A percentile compares a stretch with the other conserved stretches of the same genome.
Evolutionary conservation across 352 stramenopile genomes (phyloP).

Genomic region (Albugo laibachii): DNA sequence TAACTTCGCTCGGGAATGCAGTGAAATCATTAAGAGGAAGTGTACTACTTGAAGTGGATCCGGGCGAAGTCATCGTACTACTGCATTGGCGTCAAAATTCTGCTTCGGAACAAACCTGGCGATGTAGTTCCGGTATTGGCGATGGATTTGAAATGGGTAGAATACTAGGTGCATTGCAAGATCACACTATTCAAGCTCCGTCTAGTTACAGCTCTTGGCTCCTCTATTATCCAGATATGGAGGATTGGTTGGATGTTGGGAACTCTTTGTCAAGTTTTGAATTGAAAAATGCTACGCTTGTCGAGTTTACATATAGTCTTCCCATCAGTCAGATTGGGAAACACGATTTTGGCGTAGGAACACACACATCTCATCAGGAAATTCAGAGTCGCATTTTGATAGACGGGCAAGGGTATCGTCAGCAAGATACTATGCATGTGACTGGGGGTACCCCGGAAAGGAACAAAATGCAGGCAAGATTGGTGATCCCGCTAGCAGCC

Average conservation of each 20-base stretch:
- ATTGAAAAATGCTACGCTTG: constrained; percentile 25
- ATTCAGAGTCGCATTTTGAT: constrained; percentile 38
- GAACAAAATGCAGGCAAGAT: constrained; percentile 20
- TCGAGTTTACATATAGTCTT: constrained; percentile 53
- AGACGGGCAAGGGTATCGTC: constrained; percentile 42
- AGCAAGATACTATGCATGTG: constrained; percentile 51
- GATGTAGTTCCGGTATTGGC: constrained; percentile 25
- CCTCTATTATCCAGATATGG: constrained; percentile 11
- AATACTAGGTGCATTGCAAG: constrained; percentile 26
- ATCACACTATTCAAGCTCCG: constrained; percentile 19
- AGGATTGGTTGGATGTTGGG: constrained; percentile 54
- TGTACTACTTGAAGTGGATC: constrained; percentile 35
- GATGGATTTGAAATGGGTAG: constrained; percentile 58
- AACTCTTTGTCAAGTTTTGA: constrained; percentile 57
- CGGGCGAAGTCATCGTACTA: constrained; percentile 35
- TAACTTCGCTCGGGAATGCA: constrained; percentile 32
- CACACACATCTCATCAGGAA: too few relatives aligned
- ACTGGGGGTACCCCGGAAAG: constrained; percentile 1
- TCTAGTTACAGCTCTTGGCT: constrained; percentile 37
- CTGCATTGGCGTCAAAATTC: constrained; percentile 35
- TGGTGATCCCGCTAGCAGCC: constrained; percentile 29
- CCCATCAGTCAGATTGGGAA: constrained; percentile 54
- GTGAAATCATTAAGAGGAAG: constrained; percentile 31
- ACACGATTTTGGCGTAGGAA: neutral
- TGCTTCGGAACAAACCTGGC: constrained; percentile 34